Base-by-base conservation (phyloP, 2,329 filamentous ascomycete species). In the Alternaria panax region DNA sequence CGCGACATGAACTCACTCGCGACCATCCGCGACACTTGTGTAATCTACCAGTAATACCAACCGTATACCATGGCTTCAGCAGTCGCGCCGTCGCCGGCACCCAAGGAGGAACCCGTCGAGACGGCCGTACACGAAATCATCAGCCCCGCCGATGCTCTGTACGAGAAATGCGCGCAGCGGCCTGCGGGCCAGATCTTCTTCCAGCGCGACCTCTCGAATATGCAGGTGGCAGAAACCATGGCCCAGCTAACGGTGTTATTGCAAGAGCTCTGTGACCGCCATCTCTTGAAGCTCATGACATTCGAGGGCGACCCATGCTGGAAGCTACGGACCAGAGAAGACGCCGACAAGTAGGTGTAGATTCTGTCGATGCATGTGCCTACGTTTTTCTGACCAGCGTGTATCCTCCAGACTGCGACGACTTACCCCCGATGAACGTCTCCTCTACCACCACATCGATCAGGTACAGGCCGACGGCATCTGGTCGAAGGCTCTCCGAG, bases 391-490 rank as follows among this genome's bases (percentile, higher is more conserved):
- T 71, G 42, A 70, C 41, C 18, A n/a, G 42, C 24, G 25, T 16
- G 4, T 22, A 3, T 18, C 14, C 1, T 20, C 9, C 43, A 80
- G 80, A 52, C 71, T 83, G 59, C 71, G 73, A 22, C 79, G 79
- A 55, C 80, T 88, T 57, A 84, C 77, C 59, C 77, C 87, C 60
- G 88, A 94, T 72, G 94, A 98, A 79, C 87, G 88, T 73, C 85
- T 97, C 74, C 90, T 98, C 25, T 98, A 96, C 84, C 88, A 89
- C 66, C 87, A 92, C 69, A 94, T 99, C 74, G 94, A 98, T 79
- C 90, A 92, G 68, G 89, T 91, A 28, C 92, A 91, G 64, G 86
- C 87, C 65, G 90, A 92, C 71, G 95, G 94, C 61, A 92, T 97
- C 72, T 99, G 95, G 95, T 90, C 90, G 62, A 92, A 92, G 75